Base-by-base conservation (phyloP, 1,284 basidiomycete genomes). In the Pseudozyma thailandica region DNA sequence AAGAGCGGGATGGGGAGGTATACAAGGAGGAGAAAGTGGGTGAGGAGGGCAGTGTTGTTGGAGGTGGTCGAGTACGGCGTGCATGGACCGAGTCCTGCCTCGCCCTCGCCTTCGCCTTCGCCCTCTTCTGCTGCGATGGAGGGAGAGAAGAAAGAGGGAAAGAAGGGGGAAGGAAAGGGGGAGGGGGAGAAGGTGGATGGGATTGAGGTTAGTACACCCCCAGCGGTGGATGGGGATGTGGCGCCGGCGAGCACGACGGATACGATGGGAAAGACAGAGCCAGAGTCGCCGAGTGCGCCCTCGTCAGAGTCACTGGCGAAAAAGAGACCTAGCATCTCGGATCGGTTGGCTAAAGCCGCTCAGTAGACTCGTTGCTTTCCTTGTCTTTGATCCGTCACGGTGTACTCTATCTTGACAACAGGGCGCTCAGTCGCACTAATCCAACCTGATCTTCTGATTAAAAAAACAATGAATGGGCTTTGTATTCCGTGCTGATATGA, bases 1-100 rank as follows among this genome's bases (percentile, higher is more conserved):
- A 90, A 90, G 75, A 91, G 91, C 42, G 92, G 93, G 1, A 88
- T 95, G 84, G 92, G 94, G 75, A 93, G 81, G 46, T 85, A 85
- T 54, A 85, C 84, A 9, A 65, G 84, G 6, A 50, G 84, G 18
- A 55, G 84, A 16, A 82, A 82, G 31, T 85, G 84, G 84, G 76
- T 84, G 3, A 55, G 84, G 6, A 44, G 82, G 13, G 84, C 84
- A 0, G 78, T 82, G 26, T 52, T 85, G 15, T 72, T 84, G 0
- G 81, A 84, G 64, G 50, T 75, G 9, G 79, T 81, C 15, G 76
- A 81, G 61, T 62, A 70, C 30, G 76, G 68, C 10, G 50, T 73
- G 2, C 50, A 60, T 18, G 63, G 52, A 7, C 61, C 63, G 12
- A 56, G 33, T 6, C 58, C 66, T 13, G 39, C 55, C 7, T 27